A percentile compares a stretch with the other conserved stretches of the same genome.
phyloP scores from a whole-genome alignment of 1,284 basidiomycete genomes.

The Malassezia japonica region DNA sequence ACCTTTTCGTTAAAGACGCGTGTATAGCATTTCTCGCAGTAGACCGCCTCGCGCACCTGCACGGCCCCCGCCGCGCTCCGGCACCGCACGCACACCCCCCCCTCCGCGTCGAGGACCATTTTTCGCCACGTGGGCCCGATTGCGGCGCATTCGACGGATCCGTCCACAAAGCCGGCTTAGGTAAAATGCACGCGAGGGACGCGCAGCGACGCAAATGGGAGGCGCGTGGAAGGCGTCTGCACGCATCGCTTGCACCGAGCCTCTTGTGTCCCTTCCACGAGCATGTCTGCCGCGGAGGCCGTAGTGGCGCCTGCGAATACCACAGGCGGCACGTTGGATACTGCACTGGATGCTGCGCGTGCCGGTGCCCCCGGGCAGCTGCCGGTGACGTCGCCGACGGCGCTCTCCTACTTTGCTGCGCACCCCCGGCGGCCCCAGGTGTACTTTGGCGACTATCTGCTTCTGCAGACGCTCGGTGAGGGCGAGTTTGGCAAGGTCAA shows the following conservation, averaged over 20 bases:
- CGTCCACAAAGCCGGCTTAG: conserved; percentile 12
- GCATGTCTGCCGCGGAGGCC: conserved; percentile 7
- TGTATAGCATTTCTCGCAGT: conserved; percentile 28
- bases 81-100: conserved; percentile 27
- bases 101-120: background rate
- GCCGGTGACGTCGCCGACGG: conserved; percentile 45
- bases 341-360: background rate
- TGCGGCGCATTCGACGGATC: conserved; percentile 16
- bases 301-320: conserved; percentile 7
- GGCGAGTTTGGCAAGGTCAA: conserved; percentile 99
- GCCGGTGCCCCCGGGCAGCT: conserved; percentile 11
- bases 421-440: conserved; percentile 47
- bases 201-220: conserved; percentile 15
- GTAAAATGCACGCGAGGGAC: conserved; percentile 7
- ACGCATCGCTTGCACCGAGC: background rate
- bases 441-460: conserved; percentile 47
- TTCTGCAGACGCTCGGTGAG: conserved; percentile 56
- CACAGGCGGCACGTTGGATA: conserved; percentile 1
- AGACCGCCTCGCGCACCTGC: conserved; percentile 29
- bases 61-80: conserved; percentile 17
- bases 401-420: conserved; percentile 45
- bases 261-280: background rate
- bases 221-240: background rate
- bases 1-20: conserved; percentile 30
- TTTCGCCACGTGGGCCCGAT: conserved; percentile 6